Evolutionary conservation across 164 flowering plant genomes (phyloP), one percentile per base, ranked within the genome.

Genomic region (grape (Vitis vinifera)): DNA sequence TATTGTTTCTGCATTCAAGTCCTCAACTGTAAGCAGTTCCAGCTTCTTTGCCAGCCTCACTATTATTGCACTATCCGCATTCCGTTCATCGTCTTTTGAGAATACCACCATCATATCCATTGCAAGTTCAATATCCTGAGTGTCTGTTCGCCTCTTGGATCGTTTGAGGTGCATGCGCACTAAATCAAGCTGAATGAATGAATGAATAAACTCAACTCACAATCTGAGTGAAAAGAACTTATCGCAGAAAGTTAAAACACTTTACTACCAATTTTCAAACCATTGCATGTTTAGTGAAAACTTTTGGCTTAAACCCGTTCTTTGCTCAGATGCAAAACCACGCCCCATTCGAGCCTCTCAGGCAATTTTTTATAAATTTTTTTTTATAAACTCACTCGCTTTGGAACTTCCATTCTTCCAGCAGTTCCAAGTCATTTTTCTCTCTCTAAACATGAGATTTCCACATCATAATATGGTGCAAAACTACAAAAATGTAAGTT

Each of bases 61-160:
- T 2, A 87, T 47, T 51, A 86, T 88, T 51, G 97, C 94, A 51
- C 76, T 83, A 61, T 89, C 94, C n/a, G 91, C 88, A 74, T 86
- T 91, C 16, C 87, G 70, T 10, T 81, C 93, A 68, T 88, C 82
- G 2, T 80, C 67, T 65, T 84, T 80, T 4, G 89, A 85, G 63
- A 88, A 83, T 1, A 86, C 85, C 60, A 88, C 90, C 90, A 93
- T 86, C 85, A 88, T 70, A 65, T 93, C 98, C 93, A 93, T 89
- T n/a, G 92, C 89, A 27, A 91, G 87, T 73, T 91, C 97, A 31
- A 91, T 88, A 57, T 91, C 98, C 62, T 87, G 92, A 29, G 90
- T 87, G 55, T 93, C 98, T 2, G 89, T 84, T 51, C 95, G 70
- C 61, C 80, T 73, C 78, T 79, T 91, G n/a, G 88, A 89, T 77